phyloP scores from a whole-genome alignment of 2,329 filamentous ascomycete species.

The Tolypocladium amazonense region DNA sequence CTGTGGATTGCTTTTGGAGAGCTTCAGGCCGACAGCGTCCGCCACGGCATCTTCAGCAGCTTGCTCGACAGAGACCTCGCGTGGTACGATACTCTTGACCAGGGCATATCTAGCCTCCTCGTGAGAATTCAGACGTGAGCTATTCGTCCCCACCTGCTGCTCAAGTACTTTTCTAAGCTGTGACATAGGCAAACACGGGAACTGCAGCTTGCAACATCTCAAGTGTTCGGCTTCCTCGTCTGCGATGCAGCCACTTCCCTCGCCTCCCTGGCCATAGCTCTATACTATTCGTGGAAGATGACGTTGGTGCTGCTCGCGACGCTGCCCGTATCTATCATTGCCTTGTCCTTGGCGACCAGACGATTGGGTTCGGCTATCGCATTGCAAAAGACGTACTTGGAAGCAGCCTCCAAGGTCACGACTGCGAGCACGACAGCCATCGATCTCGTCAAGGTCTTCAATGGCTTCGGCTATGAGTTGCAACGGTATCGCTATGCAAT shows the following conservation, averaged over 20 bases:
- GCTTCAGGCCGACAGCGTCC: constrained; percentile 58
- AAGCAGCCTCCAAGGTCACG: constrained; percentile 59
- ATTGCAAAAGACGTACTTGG: constrained; percentile 56
- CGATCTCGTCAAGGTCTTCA: constrained; percentile 79
- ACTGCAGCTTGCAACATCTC: constrained; percentile 68
- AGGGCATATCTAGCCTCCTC: constrained; percentile 63
- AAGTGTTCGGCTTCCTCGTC: constrained; percentile 63
- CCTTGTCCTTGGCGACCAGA: constrained; percentile 49
- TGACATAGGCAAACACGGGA: constrained; percentile 65
- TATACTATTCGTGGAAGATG: constrained; percentile 75
- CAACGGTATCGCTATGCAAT: constrained; percentile 52
- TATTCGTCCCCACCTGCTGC: not conserved
- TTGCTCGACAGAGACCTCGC: constrained; percentile 63
- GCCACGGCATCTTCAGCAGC: constrained; percentile 53
- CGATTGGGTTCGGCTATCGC: constrained; percentile 56
- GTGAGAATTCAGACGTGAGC: constrained; percentile 63
- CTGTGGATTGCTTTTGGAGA: constrained; percentile 74
- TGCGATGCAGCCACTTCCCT: constrained; percentile 54
- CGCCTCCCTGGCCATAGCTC: constrained; percentile 58
- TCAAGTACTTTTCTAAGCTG: not conserved
- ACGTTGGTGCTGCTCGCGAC: constrained; percentile 69
- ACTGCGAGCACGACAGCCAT: constrained; percentile 63
- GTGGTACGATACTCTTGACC: constrained; percentile 70
- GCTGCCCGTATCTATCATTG: constrained; percentile 53
- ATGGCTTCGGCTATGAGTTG: constrained; percentile 60